Conservation (phyloP, 768 basidiomycete genomes). For the Termitomyces sp. region DNA sequence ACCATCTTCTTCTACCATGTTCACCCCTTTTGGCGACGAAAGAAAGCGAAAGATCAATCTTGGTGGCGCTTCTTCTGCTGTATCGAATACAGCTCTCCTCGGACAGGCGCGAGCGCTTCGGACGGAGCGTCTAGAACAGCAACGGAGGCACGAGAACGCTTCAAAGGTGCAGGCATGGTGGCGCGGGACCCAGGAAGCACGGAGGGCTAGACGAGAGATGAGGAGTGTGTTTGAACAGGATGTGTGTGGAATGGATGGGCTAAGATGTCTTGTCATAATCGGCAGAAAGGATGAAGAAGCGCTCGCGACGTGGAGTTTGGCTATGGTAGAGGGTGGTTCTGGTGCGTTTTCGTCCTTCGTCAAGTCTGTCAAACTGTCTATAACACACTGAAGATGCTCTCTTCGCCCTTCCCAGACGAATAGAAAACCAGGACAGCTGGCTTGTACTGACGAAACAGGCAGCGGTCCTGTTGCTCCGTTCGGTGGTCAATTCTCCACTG, state of each 20-base stretch:
- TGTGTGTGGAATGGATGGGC: constrained; percentile 44
- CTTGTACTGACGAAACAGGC: constrained; percentile 50
- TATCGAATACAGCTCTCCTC: constrained; percentile 53
- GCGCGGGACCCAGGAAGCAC: constrained; percentile 43
- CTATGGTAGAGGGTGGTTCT: constrained; percentile 24
- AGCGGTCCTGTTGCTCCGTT: constrained; percentile 42
- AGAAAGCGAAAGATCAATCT: constrained; percentile 67
- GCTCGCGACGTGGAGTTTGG: constrained; percentile 40
- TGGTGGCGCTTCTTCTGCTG: constrained; percentile 52
- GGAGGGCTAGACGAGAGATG: constrained; percentile 38
- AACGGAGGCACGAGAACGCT: constrained; percentile 53
- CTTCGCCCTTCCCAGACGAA: constrained; percentile 30
- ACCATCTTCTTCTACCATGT: background rate
- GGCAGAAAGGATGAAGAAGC: constrained; percentile 40
- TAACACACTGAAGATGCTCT: constrained; percentile 27
- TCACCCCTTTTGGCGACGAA: constrained; percentile 2
- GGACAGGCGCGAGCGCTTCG: constrained; percentile 57
- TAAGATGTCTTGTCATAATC: constrained; percentile 63
- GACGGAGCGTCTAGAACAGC: constrained; percentile 48
- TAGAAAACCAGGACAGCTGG: constrained; percentile 43
- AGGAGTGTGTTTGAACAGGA: constrained; percentile 45
- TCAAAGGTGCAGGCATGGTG: constrained; percentile 65
- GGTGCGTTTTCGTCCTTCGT: constrained; percentile 15
- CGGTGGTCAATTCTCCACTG: constrained; percentile 44
- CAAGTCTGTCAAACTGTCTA: background rate